These are phyloP conservation scores for Phytophthora pistaciae DNA, from an alignment of 352 stramenopile species.

Conservation along the genomic window DNA sequence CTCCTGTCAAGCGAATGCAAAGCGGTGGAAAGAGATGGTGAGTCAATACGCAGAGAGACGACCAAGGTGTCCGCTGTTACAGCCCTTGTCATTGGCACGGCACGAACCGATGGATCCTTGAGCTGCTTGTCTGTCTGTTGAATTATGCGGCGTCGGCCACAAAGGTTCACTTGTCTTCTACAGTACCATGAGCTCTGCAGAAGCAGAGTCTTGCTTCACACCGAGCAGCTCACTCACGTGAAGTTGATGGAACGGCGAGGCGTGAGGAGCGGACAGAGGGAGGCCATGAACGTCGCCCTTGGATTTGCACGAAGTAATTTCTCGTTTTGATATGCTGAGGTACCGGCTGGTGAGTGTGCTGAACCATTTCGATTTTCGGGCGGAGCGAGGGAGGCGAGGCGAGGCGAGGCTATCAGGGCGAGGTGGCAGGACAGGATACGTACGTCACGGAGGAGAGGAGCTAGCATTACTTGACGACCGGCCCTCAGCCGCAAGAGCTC, in stretches of 20 bases:
- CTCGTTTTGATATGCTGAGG: conserved; percentile 14
- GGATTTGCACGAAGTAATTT: conserved; percentile 30
- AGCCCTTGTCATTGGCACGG: neutral
- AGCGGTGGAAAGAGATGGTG: conserved; percentile 9
- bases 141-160: no score
- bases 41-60: neutral
- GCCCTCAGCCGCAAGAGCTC: conserved; percentile 14
- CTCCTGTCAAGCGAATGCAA: conserved; percentile 20
- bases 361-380: conserved; percentile 35
- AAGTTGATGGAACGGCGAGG: conserved; percentile 17
- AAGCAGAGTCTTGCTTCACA: neutral
- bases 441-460: neutral
- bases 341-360: conserved; percentile 28
- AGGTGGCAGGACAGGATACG: conserved; percentile 24
- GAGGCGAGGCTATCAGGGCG: conserved; percentile 14
- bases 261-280: conserved; percentile 11
- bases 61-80: neutral
- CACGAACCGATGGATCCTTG: neutral
- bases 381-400: conserved; percentile 13
- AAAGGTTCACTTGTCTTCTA: no score
- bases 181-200: no score
- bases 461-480: conserved; percentile 8
- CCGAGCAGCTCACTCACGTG: neutral
- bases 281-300: conserved; percentile 6
- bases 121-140: neutral